Conservation (phyloP, 2,329 filamentous ascomycete species). For the Beauveria medogensis region DNA sequence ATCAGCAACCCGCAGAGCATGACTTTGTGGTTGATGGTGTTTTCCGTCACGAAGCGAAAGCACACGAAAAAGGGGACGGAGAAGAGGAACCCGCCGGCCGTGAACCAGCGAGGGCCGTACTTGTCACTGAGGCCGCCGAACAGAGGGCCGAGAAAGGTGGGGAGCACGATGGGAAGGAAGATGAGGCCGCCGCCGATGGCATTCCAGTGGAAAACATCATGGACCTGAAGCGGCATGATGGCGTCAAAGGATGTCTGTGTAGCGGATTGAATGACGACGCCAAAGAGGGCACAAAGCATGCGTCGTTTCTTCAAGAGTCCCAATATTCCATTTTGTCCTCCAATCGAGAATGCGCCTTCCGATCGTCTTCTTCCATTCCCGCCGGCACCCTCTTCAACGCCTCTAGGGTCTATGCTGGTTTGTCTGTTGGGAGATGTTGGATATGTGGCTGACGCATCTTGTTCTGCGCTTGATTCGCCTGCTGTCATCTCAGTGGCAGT, state of each 20-base stretch:
- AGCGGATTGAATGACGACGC: slow-evolving; percentile 25
- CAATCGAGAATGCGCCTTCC: neutral
- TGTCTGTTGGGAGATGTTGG: neutral
- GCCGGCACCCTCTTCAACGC: neutral
- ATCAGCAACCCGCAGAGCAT: slow-evolving; percentile 25
- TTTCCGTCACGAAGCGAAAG: slow-evolving; percentile 24
- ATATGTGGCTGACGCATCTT: neutral
- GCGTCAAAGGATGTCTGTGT: slow-evolving; percentile 27
- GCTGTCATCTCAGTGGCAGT: slow-evolving; percentile 2
- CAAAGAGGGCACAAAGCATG: slow-evolving; percentile 26
- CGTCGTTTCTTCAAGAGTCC: slow-evolving; percentile 23
- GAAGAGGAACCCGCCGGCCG: slow-evolving; percentile 24
- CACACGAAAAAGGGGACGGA: slow-evolving; percentile 27
- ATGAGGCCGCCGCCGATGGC: slow-evolving; percentile 26
- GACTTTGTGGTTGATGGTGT: slow-evolving; percentile 22
- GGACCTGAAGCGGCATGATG: slow-evolving; percentile 25
- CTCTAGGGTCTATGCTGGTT: neutral
- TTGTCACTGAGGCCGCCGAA: slow-evolving; percentile 24
- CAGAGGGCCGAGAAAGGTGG: slow-evolving; percentile 23
- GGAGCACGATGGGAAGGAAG: slow-evolving; percentile 26
- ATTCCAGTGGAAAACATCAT: slow-evolving; percentile 24
- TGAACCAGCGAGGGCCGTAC: slow-evolving; percentile 28
- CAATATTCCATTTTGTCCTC: slow-evolving; percentile 12
- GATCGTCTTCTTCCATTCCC: neutral
- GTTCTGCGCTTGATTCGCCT: neutral